Conservation (phyloP, 805 yeast species). For the Teunomyces barrocoloradensis region DNA sequence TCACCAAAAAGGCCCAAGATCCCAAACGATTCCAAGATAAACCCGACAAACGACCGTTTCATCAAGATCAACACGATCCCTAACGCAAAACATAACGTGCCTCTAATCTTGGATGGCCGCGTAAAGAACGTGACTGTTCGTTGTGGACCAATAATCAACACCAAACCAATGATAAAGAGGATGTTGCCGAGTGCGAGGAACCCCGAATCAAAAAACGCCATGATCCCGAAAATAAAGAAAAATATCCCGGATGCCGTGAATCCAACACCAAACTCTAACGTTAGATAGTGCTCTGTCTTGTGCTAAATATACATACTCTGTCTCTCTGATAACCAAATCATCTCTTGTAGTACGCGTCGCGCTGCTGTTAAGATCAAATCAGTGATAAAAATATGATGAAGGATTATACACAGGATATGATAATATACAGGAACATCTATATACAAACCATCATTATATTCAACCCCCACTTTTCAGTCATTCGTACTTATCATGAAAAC, state of each 20-base stretch:
- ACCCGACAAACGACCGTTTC: conserved; percentile 81
- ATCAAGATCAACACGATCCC: conserved; percentile 76
- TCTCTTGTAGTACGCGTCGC: conserved; percentile 11
- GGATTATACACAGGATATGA: no score
- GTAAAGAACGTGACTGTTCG: conserved; percentile 81
- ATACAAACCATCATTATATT: no score
- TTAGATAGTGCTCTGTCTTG: conserved; percentile 13
- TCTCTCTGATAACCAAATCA: conserved; percentile 74
- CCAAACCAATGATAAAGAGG: conserved; percentile 74
- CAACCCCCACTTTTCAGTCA: not conserved
- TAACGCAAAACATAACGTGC: conserved; percentile 70
- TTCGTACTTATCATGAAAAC: not conserved
- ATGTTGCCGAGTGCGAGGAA: conserved; percentile 87
- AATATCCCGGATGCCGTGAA: conserved; percentile 83
- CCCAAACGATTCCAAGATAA: conserved; percentile 83
- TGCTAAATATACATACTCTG: conserved; percentile 55
- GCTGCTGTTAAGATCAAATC: no score
- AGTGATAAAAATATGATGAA: no score
- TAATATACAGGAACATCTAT: no score
- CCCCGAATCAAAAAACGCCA: conserved; percentile 86
- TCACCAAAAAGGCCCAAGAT: conserved; percentile 89
- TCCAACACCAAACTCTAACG: conserved; percentile 83
- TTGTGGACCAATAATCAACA: conserved; percentile 83
- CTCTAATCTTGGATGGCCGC: conserved; percentile 82
- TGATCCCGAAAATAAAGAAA: conserved; percentile 76